These are phyloP conservation scores for Aspergillus hancockii DNA, from an alignment of 495 filamentous ascomycete species.

Conservation along the genomic window DNA sequence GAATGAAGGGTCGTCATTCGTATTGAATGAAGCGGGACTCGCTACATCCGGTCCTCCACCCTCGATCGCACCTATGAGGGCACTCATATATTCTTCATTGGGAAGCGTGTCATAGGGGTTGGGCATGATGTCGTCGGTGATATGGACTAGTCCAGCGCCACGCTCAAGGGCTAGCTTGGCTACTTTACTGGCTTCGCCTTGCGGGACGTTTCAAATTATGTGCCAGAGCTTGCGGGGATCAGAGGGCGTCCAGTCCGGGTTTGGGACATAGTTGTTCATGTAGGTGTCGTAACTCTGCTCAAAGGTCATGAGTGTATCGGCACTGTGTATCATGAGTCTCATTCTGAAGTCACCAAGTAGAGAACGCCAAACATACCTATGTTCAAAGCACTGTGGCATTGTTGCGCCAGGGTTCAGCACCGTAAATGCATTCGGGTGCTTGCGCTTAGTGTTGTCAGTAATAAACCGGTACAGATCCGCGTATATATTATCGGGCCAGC, in stretches of 20 bases:
- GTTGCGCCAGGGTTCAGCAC: constrained; percentile 19
- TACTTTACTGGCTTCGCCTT: constrained; percentile 2
- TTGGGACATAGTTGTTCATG: constrained; percentile 11
- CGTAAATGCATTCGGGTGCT: constrained; percentile 14
- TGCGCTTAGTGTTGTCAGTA: constrained; percentile 16
- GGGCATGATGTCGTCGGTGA: constrained; percentile 14
- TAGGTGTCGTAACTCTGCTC: constrained; percentile 15
- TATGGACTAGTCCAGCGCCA: constrained; percentile 12
- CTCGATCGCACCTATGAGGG: constrained; percentile 12
- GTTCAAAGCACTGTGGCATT: constrained; percentile 18
- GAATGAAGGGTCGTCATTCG: neutral
- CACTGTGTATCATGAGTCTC: too few species aligned
- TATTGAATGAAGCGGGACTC: constrained; percentile 5
- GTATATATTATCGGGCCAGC: constrained; percentile 18
- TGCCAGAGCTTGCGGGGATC: constrained; percentile 24
- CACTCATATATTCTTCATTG: constrained; percentile 16
- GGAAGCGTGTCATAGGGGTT: constrained; percentile 23
- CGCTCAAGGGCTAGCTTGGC: constrained; percentile 7
- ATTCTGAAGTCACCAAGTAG: too few species aligned
- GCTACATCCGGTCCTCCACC: too few species aligned
- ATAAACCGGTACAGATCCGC: constrained; percentile 17
- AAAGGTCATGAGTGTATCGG: constrained; percentile 22
- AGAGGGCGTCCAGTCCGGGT: constrained; percentile 22
- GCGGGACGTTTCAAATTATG: constrained; percentile 17
- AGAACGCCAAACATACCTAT: too few species aligned